These are phyloP conservation scores for Neolentinus lepideus DNA, from an alignment of 1,284 basidiomycete genomes.

Conservation along the genomic window DNA sequence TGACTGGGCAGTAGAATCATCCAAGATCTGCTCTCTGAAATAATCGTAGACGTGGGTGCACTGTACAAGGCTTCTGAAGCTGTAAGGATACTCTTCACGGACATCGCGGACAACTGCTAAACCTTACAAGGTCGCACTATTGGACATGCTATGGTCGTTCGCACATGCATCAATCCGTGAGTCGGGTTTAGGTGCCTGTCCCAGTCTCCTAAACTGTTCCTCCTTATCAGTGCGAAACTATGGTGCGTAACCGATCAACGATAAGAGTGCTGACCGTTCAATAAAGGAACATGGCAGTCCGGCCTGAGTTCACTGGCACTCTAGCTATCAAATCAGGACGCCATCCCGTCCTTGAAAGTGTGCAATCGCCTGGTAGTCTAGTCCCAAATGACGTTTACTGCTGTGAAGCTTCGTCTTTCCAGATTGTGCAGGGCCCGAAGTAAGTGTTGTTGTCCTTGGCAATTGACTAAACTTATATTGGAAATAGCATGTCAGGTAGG, in stretches of 20 bases:
- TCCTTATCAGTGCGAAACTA: conserved; percentile 56
- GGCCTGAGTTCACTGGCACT: conserved; percentile 83
- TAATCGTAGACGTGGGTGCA: conserved; percentile 61
- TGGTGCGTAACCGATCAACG: conserved; percentile 31
- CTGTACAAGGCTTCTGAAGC: conserved; percentile 87
- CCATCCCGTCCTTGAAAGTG: conserved; percentile 79
- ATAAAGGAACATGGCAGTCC: conserved; percentile 40
- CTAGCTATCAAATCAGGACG: conserved; percentile 81
- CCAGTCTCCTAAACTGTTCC: conserved; percentile 1
- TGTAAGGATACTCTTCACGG: conserved; percentile 29
- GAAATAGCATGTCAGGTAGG: conserved; percentile 72
- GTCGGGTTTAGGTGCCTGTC: conserved; percentile 18
- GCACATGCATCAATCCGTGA: conserved; percentile 73
- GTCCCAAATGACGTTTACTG: conserved; percentile 87
- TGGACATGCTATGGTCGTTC: conserved; percentile 86
- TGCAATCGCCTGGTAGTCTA: conserved; percentile 61
- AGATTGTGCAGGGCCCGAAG: conserved; percentile 88
- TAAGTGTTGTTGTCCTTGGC: conserved; percentile 28
- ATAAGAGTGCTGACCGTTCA: neutral
- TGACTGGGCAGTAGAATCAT: conserved; percentile 48
- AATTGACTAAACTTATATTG: neutral
- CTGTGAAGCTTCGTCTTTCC: conserved; percentile 75
- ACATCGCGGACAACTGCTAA: neutral
- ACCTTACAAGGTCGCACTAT: conserved; percentile 54
- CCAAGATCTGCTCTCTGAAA: conserved; percentile 56